Evolutionary conservation across 805 yeast species (phyloP).

Genomic region (Candida hispaniensis): DNA sequence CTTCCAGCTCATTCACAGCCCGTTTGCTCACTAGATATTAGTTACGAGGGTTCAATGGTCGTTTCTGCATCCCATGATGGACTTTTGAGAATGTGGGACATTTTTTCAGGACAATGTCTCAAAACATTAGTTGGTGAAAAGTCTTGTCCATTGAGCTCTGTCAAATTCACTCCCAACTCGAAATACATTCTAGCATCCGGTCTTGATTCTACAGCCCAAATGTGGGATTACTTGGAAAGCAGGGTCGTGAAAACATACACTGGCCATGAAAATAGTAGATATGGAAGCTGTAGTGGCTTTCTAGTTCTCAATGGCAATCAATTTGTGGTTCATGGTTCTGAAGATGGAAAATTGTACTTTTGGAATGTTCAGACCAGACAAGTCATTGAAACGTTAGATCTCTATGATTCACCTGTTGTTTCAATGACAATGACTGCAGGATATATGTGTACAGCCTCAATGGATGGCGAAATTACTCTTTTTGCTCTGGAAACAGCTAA

Average conservation of each 20-base stretch:
- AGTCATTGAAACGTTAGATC: constrained; percentile 26
- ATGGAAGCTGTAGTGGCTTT: constrained; percentile 43
- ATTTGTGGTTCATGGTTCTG: constrained; percentile 47
- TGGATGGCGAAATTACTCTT: constrained; percentile 6
- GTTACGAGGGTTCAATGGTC: constrained; percentile 70
- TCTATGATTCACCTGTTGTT: constrained; percentile 1
- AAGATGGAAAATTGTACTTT: constrained; percentile 40
- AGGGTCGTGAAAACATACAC: constrained; percentile 64
- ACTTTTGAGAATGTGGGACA: constrained; percentile 74
- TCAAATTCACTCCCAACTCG: constrained; percentile 69
- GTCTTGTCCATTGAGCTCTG: constrained; percentile 54
- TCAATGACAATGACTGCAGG: constrained; percentile 3
- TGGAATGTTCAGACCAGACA: constrained; percentile 62
- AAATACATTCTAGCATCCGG: constrained; percentile 67
- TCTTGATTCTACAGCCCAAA: constrained; percentile 62
- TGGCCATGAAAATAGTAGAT: constrained; percentile 34
- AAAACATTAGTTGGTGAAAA: constrained; percentile 69
- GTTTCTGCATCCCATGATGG: constrained; percentile 90
- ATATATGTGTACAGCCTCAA: constrained; percentile 3
- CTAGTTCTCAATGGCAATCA: constrained; percentile 28
- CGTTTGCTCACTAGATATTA: constrained; percentile 61
- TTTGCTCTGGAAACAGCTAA: constrained; percentile 3
- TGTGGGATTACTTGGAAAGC: constrained; percentile 83
- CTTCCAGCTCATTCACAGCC: constrained; percentile 92
- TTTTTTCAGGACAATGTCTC: constrained; percentile 81